Percentiles rank a stretch among this genome's conserved stretches.
These are phyloP conservation scores for Sugiyamaella americana DNA, from an alignment of 805 yeast species.

Conservation along the genomic window DNA sequence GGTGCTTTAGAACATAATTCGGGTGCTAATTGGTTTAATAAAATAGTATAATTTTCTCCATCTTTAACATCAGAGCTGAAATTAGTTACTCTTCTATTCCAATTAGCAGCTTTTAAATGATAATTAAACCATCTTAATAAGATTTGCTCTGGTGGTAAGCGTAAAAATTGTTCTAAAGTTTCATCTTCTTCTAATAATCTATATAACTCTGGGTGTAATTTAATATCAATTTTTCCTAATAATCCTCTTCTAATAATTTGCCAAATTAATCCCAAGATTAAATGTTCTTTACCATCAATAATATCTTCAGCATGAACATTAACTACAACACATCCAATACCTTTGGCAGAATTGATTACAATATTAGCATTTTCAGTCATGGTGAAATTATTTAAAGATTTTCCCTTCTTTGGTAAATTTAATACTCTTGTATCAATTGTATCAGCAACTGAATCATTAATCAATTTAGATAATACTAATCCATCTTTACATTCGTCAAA, in stretches of 20 bases:
- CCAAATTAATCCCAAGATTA: slow-evolving; percentile 94
- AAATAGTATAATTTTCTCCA: slow-evolving; percentile 90
- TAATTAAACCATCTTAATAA: slow-evolving; percentile 95
- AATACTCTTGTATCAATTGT: slow-evolving; percentile 97
- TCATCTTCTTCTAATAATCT: slow-evolving; percentile 93
- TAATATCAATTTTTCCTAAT: slow-evolving; percentile 90
- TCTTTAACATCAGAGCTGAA: slow-evolving; percentile 85
- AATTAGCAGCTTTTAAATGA: slow-evolving; percentile 88
- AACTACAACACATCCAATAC: slow-evolving; percentile 96
- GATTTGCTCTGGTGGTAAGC: slow-evolving; percentile 97
- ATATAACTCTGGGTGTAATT: slow-evolving; percentile 92
- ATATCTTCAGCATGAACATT: slow-evolving; percentile 97
- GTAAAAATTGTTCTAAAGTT: slow-evolving; percentile 90
- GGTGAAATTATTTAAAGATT: slow-evolving; percentile 83
- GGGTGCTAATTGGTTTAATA: slow-evolving; percentile 84
- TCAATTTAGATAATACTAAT: slow-evolving; percentile 81
- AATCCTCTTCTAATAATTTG: slow-evolving; percentile 96
- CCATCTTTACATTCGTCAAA: slow-evolving; percentile 98
- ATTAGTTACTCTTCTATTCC: slow-evolving; percentile 79
- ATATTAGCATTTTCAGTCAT: slow-evolving; percentile 97
- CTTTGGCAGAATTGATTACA: slow-evolving; percentile 96
- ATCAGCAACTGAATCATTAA: slow-evolving; percentile 97
- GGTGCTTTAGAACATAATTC: slow-evolving; percentile 77
- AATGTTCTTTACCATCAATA: slow-evolving; percentile 93
- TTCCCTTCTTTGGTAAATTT: slow-evolving; percentile 77